Conservation (phyloP, 2,329 filamentous ascomycete species). For the Diaporthe caulivora region DNA sequence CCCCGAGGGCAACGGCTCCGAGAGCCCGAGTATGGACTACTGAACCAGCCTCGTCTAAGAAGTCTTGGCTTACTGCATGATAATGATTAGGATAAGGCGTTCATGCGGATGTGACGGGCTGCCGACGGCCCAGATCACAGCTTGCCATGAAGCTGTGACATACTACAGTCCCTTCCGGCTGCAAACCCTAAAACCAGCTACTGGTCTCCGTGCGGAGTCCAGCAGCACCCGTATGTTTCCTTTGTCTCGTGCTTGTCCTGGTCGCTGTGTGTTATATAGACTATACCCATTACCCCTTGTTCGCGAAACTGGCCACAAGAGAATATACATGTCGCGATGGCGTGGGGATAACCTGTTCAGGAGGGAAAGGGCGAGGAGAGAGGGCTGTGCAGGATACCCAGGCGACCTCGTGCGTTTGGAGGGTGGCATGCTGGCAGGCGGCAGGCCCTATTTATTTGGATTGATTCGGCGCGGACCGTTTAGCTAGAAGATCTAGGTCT, state of each 20-base stretch:
- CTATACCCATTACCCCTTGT: constrained; percentile 38
- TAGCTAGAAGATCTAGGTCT: constrained; percentile 10
- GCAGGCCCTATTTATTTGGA: neutral
- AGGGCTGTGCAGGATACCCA: constrained; percentile 25
- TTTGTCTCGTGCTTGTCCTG: constrained; percentile 30
- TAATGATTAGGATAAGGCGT: neutral
- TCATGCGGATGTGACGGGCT: neutral
- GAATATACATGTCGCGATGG: constrained; percentile 24
- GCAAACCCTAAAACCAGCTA: constrained; percentile 3
- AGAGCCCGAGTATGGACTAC: constrained; percentile 48
- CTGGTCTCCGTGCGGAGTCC: neutral
- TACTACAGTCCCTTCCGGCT: constrained; percentile 5
- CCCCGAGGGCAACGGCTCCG: constrained; percentile 51
- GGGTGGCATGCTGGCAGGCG: neutral
- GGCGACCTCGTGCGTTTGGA: constrained; percentile 9
- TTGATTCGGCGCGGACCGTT: constrained; percentile 4
- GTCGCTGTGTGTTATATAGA: constrained; percentile 37
- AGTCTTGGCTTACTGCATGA: neutral
- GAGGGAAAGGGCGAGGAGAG: neutral
- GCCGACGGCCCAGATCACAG: neutral
- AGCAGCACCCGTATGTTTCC: constrained; percentile 6
- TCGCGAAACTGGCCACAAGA: constrained; percentile 33
- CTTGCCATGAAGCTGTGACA: constrained; percentile 23
- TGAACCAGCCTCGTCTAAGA: neutral
- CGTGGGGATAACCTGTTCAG: constrained; percentile 7